Evolutionary conservation across 495 filamentous ascomycete genomes (phyloP), one percentile per base, ranked within the genome.

Genomic region (Penicillium coprophilum): DNA sequence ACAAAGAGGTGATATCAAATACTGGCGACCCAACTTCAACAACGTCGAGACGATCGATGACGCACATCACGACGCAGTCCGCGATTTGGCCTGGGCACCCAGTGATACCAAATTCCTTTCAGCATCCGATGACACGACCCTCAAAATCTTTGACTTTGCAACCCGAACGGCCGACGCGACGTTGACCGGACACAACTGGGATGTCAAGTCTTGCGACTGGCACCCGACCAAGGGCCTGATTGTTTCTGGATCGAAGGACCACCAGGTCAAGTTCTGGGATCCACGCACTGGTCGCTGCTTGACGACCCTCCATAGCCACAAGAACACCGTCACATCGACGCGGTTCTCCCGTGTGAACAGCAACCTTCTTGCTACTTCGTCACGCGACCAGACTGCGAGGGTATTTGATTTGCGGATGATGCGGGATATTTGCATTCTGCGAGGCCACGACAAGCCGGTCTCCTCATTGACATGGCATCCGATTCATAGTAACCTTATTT

Each of bases 11-110:
- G 81, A 93, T 59, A 86, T 98, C 70, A 98, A 97, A 73, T 97
- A 97, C 75, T 98, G 93, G 93, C 91, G 96, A 66, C 91, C 94
- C 3, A 98, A 97, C 71, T 97, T 98, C 78, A 97, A 98, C 79
- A 97, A 97, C 65, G 91, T 97, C 56, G 90, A 97, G 70, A 89
- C 87, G 30, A 89, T 98, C 41, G 89, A 92, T 68, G 89, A 92
- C 68, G 94, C 92, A 21, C 94, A 97, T 67, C 82, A 80, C 56
- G 91, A 96, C 63, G 85, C 94, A 21, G 87, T 98, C 46, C 83
- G 94, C 50, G 94, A 95, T 60, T 76, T 98, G n/a, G 85, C 93
- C 13, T 97, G 96, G 70, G 86, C 89, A 48, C 94, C 94, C 1
- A 96, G 87, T 58, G 94, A 98, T 66, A 79, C 85, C 46, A 97